Evolutionary conservation across 768 basidiomycete species (phyloP), one percentile per base, ranked within the genome.

Genomic region (Tylopilus sp.): DNA sequence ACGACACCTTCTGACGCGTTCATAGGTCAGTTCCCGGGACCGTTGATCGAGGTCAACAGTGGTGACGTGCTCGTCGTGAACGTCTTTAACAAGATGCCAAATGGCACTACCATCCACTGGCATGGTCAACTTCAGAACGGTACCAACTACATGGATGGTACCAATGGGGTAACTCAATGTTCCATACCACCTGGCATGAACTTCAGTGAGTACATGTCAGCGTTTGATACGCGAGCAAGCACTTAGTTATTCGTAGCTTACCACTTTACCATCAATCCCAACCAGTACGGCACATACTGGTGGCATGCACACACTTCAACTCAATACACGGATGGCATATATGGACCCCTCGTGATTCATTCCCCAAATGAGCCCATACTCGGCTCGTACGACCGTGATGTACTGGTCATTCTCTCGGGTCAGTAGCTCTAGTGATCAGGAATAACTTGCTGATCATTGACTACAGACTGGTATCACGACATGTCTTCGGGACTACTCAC

Each of bases 161-260:
- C 77, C 0, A 65, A 61, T 9, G 74, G 72, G 10, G 71, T 81
- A 40, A 76, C 79, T 1, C 74, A 81, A 58, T 81, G 81, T 57
- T 76, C 76, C 11, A 81, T 81, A 30, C 79, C 80, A n/a, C 72
- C 79, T 4, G 78, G 78, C 22, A 64, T 71, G 57, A 74, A 72
- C 48, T 69, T 69, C 29, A 50, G 68, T 78, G 54, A 69, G 57
- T n/a, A 7, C 29, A 3, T 50, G 40, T 34, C 43, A 21, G 2
- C 29, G 9, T 38, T 26, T 28, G 31, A 30, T 29, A 29, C 9
- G 12, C 10, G 19, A 26, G 9, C 22, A 28, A 21, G 29, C 43
- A 45, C 48, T 56, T 1, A 7, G 9, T 28, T 12, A 16, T 37
- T 48, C 33, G 53, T 22, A 60, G 64, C 69, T 1, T 74, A 72